These are phyloP conservation scores for Venturia aucupariae DNA, from an alignment of 2,329 filamentous ascomycete species.

Conservation along the genomic window DNA sequence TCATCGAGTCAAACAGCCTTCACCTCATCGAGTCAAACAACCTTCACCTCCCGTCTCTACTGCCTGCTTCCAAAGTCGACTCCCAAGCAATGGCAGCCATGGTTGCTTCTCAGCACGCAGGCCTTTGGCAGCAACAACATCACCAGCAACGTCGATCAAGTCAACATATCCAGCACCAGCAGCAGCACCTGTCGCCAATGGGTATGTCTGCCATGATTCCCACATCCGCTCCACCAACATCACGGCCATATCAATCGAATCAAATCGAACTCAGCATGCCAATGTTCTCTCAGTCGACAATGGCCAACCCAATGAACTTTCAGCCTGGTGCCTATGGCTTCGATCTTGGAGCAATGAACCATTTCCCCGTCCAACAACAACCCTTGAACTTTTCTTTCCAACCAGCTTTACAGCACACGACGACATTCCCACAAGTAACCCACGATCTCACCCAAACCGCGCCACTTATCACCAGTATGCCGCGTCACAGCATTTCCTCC, in stretches of 20 bases:
- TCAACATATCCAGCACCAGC: slow-evolving; percentile 19
- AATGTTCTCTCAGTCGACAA: slow-evolving; percentile 22
- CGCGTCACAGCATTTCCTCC: slow-evolving; percentile 21
- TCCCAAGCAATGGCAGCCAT: slow-evolving; percentile 25
- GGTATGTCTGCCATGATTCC: slow-evolving; percentile 14
- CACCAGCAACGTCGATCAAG: slow-evolving; percentile 14
- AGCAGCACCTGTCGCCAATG: slow-evolving; percentile 12
- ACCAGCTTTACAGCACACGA: slow-evolving; percentile 21
- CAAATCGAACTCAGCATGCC: slow-evolving; percentile 29
- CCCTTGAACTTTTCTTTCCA: slow-evolving; percentile 24
- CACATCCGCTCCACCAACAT: slow-evolving; percentile 20
- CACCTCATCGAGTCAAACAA: neutral
- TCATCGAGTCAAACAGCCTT: too few relatives aligned
- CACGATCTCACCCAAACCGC: slow-evolving; percentile 16
- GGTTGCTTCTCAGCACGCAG: slow-evolving; percentile 27
- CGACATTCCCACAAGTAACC: slow-evolving; percentile 21
- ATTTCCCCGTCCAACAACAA: slow-evolving; percentile 28
- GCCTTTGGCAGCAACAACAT: slow-evolving; percentile 25
- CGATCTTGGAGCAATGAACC: slow-evolving; percentile 25
- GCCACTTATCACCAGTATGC: slow-evolving; percentile 22
- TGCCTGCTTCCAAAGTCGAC: neutral
- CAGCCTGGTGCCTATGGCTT: slow-evolving; percentile 29
- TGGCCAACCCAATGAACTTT: slow-evolving; percentile 26
- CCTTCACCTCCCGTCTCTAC: neutral
- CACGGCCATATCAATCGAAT: slow-evolving; percentile 25